phyloP scores from a whole-genome alignment of 2,329 filamentous ascomycete genomes.

The Coniella vitis region DNA sequence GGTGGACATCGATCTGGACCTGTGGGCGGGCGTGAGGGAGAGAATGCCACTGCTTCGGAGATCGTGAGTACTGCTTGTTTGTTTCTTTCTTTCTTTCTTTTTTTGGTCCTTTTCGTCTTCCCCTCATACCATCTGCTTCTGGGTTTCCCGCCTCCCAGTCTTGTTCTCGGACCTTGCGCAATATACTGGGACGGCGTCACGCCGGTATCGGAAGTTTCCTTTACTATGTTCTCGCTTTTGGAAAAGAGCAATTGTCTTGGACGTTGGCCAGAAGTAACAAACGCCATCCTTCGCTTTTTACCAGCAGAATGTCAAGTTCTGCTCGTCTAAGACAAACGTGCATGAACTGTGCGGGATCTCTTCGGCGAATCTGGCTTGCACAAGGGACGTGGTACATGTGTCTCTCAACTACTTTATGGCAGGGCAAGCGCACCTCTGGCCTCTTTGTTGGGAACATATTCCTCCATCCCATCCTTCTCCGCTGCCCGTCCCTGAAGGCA shows the following conservation, averaged over 20 bases:
- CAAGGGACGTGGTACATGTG: neutral
- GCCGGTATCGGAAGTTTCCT: neutral
- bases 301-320: neutral
- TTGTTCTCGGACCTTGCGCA: neutral
- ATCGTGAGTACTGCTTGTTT: conserved; percentile 35
- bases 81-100: neutral
- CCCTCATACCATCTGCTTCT: neutral
- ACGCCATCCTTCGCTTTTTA: neutral
- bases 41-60: conserved; percentile 47
- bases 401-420: neutral
- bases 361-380: neutral
- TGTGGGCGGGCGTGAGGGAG: conserved; percentile 40
- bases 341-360: conserved; percentile 3
- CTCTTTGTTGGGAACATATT: too few relatives aligned
- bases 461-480: too few relatives aligned
- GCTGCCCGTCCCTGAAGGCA: too few relatives aligned
- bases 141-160: neutral
- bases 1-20: conserved; percentile 45
- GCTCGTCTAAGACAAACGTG: conserved; percentile 1
- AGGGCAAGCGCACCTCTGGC: too few relatives aligned
- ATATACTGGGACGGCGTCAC: neutral
- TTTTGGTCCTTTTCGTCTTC: neutral
- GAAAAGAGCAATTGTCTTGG: neutral
- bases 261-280: neutral
- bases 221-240: too few relatives aligned